Base-by-base conservation (phyloP, 441 rosid species). In the Populus hybrid region DNA sequence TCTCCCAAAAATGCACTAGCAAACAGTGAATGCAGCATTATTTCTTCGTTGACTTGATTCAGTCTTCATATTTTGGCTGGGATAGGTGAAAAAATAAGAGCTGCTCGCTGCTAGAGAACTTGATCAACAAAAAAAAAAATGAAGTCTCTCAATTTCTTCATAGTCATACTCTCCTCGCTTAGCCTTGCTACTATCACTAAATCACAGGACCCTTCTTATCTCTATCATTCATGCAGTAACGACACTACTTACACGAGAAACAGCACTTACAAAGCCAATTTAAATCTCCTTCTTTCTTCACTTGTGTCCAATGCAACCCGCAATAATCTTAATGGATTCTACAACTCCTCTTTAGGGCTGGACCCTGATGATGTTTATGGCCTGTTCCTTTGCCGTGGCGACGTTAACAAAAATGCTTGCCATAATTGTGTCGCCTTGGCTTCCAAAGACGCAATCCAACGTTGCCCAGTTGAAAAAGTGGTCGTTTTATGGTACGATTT, bases 301-400 rank as follows among this genome's bases (percentile, higher is more conserved):
- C 69, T 84, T n/a, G 14, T 72, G 53, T 53, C 76, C 38, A 50
- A 65, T 10, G 70, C 74, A 12, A 76, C 61, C 64, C 21, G 18
- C 61, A 59, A 10, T 61, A 24, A 23, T 35, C 26, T 12, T 61
- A 16, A 23, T 32, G 81, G 80, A 6, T 84, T 77, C 70, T 69
- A 79, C 77, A 82, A 70, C 50, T 16, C 63, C 11, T 72, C 71
- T 11, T 5, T 36, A 5, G 77, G 77, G 0, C 80, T 32, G 24
- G 70, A 65, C 23, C 77, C 73, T 1, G 77, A 82, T 14, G 64
- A 9, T 10, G 72, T 81, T 18, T 80, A 79, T 24, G 85, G 83
- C n/a, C 76, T 82, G 35, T 86, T 80, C 67, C 86, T 88, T 7
- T 88, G 91, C 76, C 79, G 87, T 0, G 88, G 85, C 1, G 89